Evolutionary conservation across 179 eudicot genomes (phyloP), one percentile per base, ranked within the genome.

Genomic region (Silene noctiflora): DNA sequence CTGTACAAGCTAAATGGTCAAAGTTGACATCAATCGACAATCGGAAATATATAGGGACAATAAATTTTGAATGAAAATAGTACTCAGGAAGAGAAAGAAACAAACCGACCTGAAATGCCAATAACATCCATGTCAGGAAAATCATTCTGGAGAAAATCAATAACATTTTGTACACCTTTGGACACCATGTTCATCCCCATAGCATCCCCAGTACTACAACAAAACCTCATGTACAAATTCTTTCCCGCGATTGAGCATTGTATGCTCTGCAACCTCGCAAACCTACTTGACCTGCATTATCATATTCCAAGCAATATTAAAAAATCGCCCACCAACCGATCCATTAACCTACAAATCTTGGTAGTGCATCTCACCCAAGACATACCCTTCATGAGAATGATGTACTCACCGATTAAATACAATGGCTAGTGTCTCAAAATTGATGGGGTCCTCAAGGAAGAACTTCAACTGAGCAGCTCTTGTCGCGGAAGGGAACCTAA

Each of bases 121-220:
- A 76, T 65, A 39, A 80, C 73, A 66, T 80, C 83, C 83, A 80
- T 80, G 56, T 80, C 83, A 17, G 83, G 83, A 53, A 80, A 80
- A 42, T 76, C 83, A 31, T 4, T 53, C 48, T 76, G 76, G 20
- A 80, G 76, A 21, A 64, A 76, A 25, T 76, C 67, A 4, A 80
- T 74, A 35, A 80, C 83, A 55, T 75, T 62, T n/a, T 80, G 76
- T 24, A 80, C 83, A 19, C 79, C 79, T 67, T 80, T 80, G 12
- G 83, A 80, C 24, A 76, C 79, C 83, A 80, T 80, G 79, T 80
- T 80, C 83, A 80, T 80, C 33, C 83, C 83, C 83, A 80, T 80
- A 21, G 83, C 80, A 72, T 80, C 83, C 5, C 80, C 83, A 16
- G 80, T 80, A 62, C 83, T 76, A 69, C 79, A 80, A 14, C 62